Conservation (phyloP, 2,329 filamentous ascomycete species). For the Chaetothyriales sp. region DNA sequence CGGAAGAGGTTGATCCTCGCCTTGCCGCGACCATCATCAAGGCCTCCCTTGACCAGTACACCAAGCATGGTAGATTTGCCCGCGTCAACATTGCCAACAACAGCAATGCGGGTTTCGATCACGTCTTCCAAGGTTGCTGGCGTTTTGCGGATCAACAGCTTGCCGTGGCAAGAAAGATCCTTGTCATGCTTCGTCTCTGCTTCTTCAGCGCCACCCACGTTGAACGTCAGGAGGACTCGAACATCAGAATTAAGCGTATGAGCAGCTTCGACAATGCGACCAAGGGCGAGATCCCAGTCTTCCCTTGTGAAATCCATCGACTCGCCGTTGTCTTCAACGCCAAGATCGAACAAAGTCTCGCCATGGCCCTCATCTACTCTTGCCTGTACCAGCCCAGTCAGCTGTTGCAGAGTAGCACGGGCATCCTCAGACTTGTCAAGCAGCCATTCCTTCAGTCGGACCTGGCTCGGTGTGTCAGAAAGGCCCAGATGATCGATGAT, state of each 20-base stretch:
- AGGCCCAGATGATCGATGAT: constrained; percentile 69
- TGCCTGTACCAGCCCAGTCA: constrained; percentile 52
- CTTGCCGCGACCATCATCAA: constrained; percentile 88
- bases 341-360: constrained; percentile 82
- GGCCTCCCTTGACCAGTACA: constrained; percentile 84
- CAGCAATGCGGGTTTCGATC: constrained; percentile 90
- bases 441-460: constrained; percentile 63
- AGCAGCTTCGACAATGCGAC: constrained; percentile 52
- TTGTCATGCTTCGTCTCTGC: constrained; percentile 51
- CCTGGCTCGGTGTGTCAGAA: constrained; percentile 53
- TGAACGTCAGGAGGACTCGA: constrained; percentile 74
- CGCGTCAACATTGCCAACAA: constrained; percentile 94
- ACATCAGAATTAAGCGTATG: constrained; percentile 57
- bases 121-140: constrained; percentile 68
- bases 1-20: constrained; percentile 91
- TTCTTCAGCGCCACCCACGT: constrained; percentile 67
- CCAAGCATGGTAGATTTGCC: constrained; percentile 94
- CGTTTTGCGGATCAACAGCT: constrained; percentile 64
- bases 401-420: constrained; percentile 47
- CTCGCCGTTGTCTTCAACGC: constrained; percentile 79
- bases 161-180: constrained; percentile 66
- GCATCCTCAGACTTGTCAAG: constrained; percentile 43
- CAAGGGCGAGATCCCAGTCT: constrained; percentile 62
- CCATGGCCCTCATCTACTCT: constrained; percentile 72
- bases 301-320: constrained; percentile 61